These are phyloP conservation scores for Phoma sp. DNA, from an alignment of 2,329 filamentous ascomycete species.

Conservation along the genomic window DNA sequence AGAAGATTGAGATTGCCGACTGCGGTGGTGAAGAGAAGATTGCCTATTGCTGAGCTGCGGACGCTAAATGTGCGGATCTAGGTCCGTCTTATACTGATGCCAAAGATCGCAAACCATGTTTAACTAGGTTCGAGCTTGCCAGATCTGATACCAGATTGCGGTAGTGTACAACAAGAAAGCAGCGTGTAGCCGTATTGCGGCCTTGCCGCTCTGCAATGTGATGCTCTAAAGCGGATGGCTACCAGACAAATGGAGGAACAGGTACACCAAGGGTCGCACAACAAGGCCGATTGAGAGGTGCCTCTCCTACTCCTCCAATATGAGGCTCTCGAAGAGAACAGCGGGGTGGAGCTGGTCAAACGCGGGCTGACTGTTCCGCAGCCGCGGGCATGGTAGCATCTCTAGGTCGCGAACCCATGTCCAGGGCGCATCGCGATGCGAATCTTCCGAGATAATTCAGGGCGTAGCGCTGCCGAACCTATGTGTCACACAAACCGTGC, in stretches of 20 bases:
- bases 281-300: constrained; percentile 32
- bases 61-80: constrained; percentile 39
- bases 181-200: constrained; percentile 35
- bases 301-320: constrained; percentile 33
- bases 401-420: constrained; percentile 47
- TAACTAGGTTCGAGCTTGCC: constrained; percentile 33
- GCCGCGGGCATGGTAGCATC: constrained; percentile 53
- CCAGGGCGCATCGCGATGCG: constrained; percentile 29
- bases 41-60: constrained; percentile 31
- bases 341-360: constrained; percentile 44
- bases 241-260: constrained; percentile 42
- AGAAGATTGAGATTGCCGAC: constrained; percentile 17
- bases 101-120: constrained; percentile 24
- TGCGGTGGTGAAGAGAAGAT: constrained; percentile 25
- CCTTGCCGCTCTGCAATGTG: constrained; percentile 29
- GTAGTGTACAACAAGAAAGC: constrained; percentile 35
- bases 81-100: constrained; percentile 45
- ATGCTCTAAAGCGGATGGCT: constrained; percentile 39
- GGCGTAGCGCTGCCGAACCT: constrained; percentile 26
- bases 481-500: constrained; percentile 39
- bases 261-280: constrained; percentile 43
- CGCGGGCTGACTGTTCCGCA: constrained; percentile 51
- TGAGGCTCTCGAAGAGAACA: constrained; percentile 34
- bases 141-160: constrained; percentile 27
- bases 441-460: constrained; percentile 32